Base-by-base conservation (phyloP, 2,329 filamentous ascomycete genomes). In the Microsporum canis region DNA sequence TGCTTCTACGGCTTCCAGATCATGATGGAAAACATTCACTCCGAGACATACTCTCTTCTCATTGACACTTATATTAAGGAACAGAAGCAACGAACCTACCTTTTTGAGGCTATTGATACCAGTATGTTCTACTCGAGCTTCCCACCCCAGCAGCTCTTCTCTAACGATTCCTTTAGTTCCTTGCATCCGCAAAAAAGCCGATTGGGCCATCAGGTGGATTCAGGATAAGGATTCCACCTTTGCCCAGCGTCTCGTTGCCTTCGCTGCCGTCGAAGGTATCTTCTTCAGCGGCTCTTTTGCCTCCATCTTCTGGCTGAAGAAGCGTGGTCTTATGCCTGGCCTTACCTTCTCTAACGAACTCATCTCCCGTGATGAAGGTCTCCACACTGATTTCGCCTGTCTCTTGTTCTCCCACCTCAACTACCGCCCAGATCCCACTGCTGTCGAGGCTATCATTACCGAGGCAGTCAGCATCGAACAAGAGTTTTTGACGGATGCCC, bases 1-100 rank as follows among this genome's bases (percentile, higher is more conserved):
- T 99, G 94, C 86, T 99, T 99, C 84, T 99, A 99, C 77, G 94
- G 94, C 66, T 99, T 99, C 84, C 94, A 99, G 81, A 97, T 97
- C 81, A 99, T 99, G 94, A 97, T 99, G 89, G 94, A 99, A 83
- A 99, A 99, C 80, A 96, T 99, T 71, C 94, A 99, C 84, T 96
- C 94, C 14, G 94, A 99, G 81, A 99, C 94, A 60, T 99, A 99
- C 84, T 97, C 92, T 23, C 87, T 99, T 39, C 86, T 99, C 73
- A 99, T 99, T 75, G 94, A 99, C 76, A 96, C 92, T 65, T 99
- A 99, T 78, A 95, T 99, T 80, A 96, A 95, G 83, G 94, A 99
- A 81, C 88, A 89, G 65, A 88, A 88, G 74, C 92, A 99, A 81
- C 87, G 90, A 69, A 88, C 84, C 64, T 91, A 97, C 75, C 87